Percentiles rank a stretch among this genome's conserved stretches.
phyloP scores from a whole-genome alignment of 192 early-diverging fungal genomes.

The Coemansia sp. region DNA sequence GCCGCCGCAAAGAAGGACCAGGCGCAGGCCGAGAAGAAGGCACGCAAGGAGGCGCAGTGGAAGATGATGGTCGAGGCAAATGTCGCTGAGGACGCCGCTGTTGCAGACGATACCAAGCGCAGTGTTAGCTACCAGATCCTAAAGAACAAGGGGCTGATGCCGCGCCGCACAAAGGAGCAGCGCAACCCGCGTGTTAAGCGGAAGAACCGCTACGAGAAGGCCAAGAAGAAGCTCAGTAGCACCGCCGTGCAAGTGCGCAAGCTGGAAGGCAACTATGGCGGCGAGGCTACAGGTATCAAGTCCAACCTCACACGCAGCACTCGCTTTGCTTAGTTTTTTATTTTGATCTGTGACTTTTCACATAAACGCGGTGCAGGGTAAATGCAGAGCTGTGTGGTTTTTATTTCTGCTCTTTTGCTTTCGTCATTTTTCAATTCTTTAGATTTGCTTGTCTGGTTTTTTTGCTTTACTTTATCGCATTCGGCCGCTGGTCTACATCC shows the following conservation, averaged over 20 bases:
- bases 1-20: conserved; percentile 44
- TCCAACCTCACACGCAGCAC: conserved; percentile 78
- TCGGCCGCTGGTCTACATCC: neutral
- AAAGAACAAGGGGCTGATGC: conserved; percentile 94
- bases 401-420: neutral
- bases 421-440: neutral
- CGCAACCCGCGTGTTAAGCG: conserved; percentile 96
- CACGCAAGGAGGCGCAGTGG: conserved; percentile 50
- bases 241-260: conserved; percentile 73
- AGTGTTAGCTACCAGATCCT: conserved; percentile 85
- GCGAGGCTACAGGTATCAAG: conserved; percentile 96
- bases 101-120: conserved; percentile 71
- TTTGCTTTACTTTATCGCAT: neutral
- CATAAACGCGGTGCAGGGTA: neutral
- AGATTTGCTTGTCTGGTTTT: neutral
- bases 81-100: conserved; percentile 50
- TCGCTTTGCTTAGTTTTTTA: conserved; percentile 58
- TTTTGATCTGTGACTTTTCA: neutral
- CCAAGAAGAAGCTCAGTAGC: conserved; percentile 87
- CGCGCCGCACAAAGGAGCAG: conserved; percentile 87
- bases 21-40: conserved; percentile 60
- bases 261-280: conserved; percentile 77
- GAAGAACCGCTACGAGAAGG: conserved; percentile 84
- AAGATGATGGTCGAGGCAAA: conserved; percentile 57
- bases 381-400: neutral